phyloP scores from a whole-genome alignment of 257 asterid genomes.

The Apocynum venetum region DNA sequence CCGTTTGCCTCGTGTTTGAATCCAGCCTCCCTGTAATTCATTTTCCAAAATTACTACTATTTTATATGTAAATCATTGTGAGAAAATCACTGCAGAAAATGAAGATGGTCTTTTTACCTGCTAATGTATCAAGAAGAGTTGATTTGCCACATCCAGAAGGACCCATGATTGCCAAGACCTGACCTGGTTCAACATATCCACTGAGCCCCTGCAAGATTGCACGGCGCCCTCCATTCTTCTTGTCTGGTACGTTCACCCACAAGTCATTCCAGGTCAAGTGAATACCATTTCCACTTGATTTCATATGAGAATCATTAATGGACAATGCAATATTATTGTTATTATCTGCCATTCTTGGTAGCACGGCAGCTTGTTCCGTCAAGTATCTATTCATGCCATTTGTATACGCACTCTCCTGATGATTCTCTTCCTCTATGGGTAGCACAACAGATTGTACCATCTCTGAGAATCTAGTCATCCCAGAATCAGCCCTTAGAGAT shows the following conservation, averaged over 20 bases:
- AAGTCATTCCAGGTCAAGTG: background rate
- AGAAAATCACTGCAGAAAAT: too few relatives aligned
- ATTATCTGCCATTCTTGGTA: background rate
- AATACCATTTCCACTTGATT: background rate
- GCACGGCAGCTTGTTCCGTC: background rate
- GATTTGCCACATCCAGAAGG: slow-evolving; percentile 74
- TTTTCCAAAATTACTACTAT: background rate
- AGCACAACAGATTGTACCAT: background rate
- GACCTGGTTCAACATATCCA: slow-evolving; percentile 53
- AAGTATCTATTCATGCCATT: background rate
- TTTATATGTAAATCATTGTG: too few relatives aligned
- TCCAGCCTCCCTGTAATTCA: slow-evolving; percentile 26
- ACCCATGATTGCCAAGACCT: slow-evolving; percentile 57
- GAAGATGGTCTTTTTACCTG: slow-evolving; percentile 25
- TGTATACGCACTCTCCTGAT: too few relatives aligned
- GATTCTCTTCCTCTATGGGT: background rate
- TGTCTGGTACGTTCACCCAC: slow-evolving; percentile 20
- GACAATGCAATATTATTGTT: background rate
- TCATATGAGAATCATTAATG: background rate
- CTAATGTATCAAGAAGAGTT: slow-evolving; percentile 14
- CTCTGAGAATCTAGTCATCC: background rate
- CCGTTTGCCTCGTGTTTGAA: too few relatives aligned
- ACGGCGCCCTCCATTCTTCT: slow-evolving; percentile 27
- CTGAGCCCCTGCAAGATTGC: slow-evolving; percentile 44
- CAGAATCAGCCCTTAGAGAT: too few relatives aligned